A percentile compares a stretch with the other conserved stretches of the same genome.
These are phyloP conservation scores for Penicillium pancosmium DNA, from an alignment of 495 filamentous ascomycete genomes.

Conservation along the genomic window DNA sequence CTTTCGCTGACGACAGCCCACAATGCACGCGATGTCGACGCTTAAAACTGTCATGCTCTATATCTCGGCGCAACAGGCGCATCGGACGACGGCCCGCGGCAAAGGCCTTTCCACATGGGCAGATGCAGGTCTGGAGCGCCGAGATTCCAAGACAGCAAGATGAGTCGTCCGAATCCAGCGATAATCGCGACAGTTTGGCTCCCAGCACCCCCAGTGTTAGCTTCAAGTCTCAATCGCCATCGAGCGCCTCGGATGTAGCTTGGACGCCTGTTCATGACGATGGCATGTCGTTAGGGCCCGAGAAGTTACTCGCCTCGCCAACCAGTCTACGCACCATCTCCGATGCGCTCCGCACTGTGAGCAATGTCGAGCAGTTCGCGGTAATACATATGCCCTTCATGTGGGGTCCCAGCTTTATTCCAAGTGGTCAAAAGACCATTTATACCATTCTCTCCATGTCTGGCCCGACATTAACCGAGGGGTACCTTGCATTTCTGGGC, in stretches of 20 bases:
- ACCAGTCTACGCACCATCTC: constrained; percentile 22
- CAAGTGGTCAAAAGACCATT: constrained; percentile 21
- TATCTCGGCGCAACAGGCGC: constrained; percentile 27
- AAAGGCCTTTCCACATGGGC: constrained; percentile 21
- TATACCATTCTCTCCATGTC: constrained; percentile 26
- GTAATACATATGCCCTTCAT: constrained; percentile 31
- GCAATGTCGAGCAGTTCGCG: constrained; percentile 27
- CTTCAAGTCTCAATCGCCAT: constrained; percentile 13
- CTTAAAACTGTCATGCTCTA: constrained; percentile 27
- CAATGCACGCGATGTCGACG: constrained; percentile 30
- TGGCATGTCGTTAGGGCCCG: constrained; percentile 17
- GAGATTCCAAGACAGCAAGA: constrained; percentile 15
- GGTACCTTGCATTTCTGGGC: constrained; percentile 30
- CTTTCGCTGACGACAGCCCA: constrained; percentile 19
- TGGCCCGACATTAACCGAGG: constrained; percentile 25
- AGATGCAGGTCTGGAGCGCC: constrained; percentile 26
- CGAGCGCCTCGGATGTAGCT: constrained; percentile 5
- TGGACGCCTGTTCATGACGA: constrained; percentile 9
- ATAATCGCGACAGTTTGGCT: constrained; percentile 8
- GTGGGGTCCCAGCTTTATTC: constrained; percentile 26
- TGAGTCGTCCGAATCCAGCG: constrained; percentile 11
- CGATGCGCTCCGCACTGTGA: constrained; percentile 30
- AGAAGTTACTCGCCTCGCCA: constrained; percentile 22
- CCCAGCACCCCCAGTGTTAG: constrained; percentile 8
- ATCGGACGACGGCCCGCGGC: constrained; percentile 23